A percentile compares a stretch with the other conserved stretches of the same genome.
These are phyloP conservation scores for Malus hybrid DNA, from an alignment of 331 rosid species.

Conservation along the genomic window DNA sequence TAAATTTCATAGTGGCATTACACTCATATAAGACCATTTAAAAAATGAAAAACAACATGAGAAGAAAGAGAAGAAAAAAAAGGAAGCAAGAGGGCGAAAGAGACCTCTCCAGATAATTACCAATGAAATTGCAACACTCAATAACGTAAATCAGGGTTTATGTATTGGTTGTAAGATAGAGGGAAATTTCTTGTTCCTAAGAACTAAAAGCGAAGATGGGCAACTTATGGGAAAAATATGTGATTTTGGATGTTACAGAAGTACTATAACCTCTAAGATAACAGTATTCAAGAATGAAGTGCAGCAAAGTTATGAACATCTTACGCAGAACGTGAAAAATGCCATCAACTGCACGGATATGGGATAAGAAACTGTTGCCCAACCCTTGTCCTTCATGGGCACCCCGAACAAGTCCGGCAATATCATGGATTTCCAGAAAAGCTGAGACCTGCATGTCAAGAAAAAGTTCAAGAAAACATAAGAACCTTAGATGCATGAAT, in stretches of 20 bases:
- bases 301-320: constrained; percentile 12
- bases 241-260: background rate
- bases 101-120: too few species aligned
- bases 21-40: background rate
- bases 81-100: too few species aligned
- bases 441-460: constrained; percentile 62
- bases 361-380: constrained; percentile 97
- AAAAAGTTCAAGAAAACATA: constrained; percentile 1
- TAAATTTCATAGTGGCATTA: background rate
- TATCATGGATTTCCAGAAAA: constrained; percentile 92
- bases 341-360: constrained; percentile 98
- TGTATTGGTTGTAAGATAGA: too few species aligned
- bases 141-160: too few species aligned
- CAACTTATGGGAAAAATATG: too few species aligned
- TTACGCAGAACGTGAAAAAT: constrained; percentile 96
- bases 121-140: too few species aligned
- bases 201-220: too few species aligned
- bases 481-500: background rate
- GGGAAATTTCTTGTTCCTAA: background rate
- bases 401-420: constrained; percentile 93
- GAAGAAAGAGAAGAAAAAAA: too few species aligned
- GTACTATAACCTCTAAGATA: background rate
- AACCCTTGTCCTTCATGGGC: constrained; percentile 97
- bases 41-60: too few species aligned
- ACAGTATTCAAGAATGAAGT: background rate